A percentile compares a stretch with the other conserved stretches of the same genome.
Conservation (phyloP, 148 eudicot species). For the Hydrangea macrophylla region DNA sequence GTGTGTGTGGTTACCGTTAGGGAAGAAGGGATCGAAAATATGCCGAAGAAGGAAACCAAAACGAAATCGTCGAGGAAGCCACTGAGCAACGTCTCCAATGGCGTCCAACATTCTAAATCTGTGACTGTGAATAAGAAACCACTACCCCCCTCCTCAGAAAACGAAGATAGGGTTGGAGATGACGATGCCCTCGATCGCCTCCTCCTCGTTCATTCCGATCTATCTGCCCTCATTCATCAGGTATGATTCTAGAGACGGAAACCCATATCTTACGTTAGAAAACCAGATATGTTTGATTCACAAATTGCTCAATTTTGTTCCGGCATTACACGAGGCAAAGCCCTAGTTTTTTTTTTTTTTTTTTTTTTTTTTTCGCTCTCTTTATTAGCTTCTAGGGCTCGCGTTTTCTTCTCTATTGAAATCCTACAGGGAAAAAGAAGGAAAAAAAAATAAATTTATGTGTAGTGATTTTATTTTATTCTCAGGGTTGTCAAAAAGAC, state of each 20-base stretch:
- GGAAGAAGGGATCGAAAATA: slow-evolving; percentile 9
- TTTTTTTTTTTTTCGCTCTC: not conserved
- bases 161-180: slow-evolving; percentile 8
- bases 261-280: not conserved
- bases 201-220: slow-evolving; percentile 59
- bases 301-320: not conserved
- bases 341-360: slow-evolving; percentile 4
- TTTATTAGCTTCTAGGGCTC: not conserved
- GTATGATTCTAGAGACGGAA: slow-evolving; percentile 17
- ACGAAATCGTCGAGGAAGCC: slow-evolving; percentile 44
- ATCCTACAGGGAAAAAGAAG: no score
- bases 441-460: no score
- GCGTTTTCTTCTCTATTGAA: not conserved
- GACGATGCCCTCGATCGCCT: slow-evolving; percentile 61
- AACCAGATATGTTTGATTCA: not conserved
- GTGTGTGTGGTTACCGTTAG: slow-evolving; percentile 5
- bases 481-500: not conserved
- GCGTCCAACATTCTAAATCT: slow-evolving; percentile 15
- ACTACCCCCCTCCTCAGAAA: no score
- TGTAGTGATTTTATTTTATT: not conserved
- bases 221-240: slow-evolving; percentile 55
- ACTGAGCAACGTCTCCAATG: slow-evolving; percentile 42
- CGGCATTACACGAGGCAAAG: not conserved
- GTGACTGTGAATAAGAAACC: not conserved
- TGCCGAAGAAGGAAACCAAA: slow-evolving; percentile 32